Base-by-base conservation (phyloP, 345 rosid genomes). In the Mangifera indica region DNA sequence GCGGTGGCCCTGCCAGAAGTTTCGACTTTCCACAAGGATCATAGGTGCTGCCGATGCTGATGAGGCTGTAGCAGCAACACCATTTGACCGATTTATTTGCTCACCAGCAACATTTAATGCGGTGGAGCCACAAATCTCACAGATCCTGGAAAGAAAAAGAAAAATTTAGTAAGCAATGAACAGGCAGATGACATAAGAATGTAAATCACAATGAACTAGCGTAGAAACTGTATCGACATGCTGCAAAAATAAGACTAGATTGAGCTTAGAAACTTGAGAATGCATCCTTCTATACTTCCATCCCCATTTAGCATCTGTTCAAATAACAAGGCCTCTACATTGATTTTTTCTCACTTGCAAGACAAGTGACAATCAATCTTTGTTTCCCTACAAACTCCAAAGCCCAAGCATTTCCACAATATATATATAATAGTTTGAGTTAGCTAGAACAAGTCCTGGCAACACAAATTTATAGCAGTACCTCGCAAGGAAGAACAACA, bases 121-220 rank as follows among this genome's bases (percentile, higher is more conserved):
- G 63, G 81, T 80, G 59, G 78, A 76, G n/a, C 87, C 87, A 49
- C 93, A 86, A 42, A 88, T 88, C 85, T 88, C 92, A 64, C 92
- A 88, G 53, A 67, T 80, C 82, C 92, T 88, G 70, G 76, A 72
- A 58, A 14, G 37, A 58, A 73, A 10, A 26, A 22, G 61, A 40
- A 8, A 21, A 51, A 71, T 2, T 24, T 15, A 5, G 20, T 10
- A 12, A 32, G 48, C 32, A 26, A 15, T n/a, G 45, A 52, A 44
- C 10, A 59, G 18, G 2, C 15, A 32, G 32, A 25, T 20, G 10
- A 44, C 12, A 40, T 10, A 10, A n/a, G 64, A 25, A 26, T 52
- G 11, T 20, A 68, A 26, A 67, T 45, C 22, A 46, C 14, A 20
- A 57, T 10, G 20, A 57, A 52, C 29, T 18, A 42, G 13, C 3